Conservation (phyloP, 2,329 filamentous ascomycete species). For the Myriosclerotinia duriaeana region DNA sequence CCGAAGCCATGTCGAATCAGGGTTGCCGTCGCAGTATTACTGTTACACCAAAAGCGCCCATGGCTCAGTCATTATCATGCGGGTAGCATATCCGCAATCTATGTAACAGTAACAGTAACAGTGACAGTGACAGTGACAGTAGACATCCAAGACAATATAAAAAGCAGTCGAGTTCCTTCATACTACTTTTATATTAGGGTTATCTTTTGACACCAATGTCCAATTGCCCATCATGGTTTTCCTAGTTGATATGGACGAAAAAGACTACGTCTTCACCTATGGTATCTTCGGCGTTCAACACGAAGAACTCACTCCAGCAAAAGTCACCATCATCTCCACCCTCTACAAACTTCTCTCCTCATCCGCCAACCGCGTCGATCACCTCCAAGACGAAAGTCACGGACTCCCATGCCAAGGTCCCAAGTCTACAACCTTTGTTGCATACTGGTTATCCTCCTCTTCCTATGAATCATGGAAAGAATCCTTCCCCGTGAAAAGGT, state of each 20-base stretch:
- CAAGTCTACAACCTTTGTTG: slow-evolving; percentile 26
- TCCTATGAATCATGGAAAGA: slow-evolving; percentile 34
- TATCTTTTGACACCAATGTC: neutral
- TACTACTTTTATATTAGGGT: neutral
- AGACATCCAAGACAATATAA: neutral
- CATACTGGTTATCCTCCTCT: slow-evolving; percentile 27
- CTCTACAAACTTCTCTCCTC: slow-evolving; percentile 26
- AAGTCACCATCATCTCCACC: slow-evolving; percentile 18
- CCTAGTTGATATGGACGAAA: slow-evolving; percentile 23
- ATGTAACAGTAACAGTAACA: neutral
- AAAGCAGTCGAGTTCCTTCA: neutral
- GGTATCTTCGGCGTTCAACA: slow-evolving; percentile 29
- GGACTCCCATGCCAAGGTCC: slow-evolving; percentile 19
- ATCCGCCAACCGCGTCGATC: slow-evolving; percentile 27
- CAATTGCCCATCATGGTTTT: slow-evolving; percentile 28
- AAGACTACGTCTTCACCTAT: slow-evolving; percentile 27
- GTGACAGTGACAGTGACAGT: too few species aligned
- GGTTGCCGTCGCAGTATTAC: neutral
- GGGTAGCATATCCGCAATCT: neutral
- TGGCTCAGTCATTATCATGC: neutral
- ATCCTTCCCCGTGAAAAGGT: slow-evolving; percentile 21
- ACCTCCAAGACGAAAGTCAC: slow-evolving; percentile 24
- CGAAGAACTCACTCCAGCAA: slow-evolving; percentile 22
- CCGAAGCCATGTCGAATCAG: too few species aligned
- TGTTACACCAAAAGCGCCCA: neutral